These are phyloP conservation scores for Zostera marina DNA, from an alignment of 116 monocot genomes.

Conservation along the genomic window DNA sequence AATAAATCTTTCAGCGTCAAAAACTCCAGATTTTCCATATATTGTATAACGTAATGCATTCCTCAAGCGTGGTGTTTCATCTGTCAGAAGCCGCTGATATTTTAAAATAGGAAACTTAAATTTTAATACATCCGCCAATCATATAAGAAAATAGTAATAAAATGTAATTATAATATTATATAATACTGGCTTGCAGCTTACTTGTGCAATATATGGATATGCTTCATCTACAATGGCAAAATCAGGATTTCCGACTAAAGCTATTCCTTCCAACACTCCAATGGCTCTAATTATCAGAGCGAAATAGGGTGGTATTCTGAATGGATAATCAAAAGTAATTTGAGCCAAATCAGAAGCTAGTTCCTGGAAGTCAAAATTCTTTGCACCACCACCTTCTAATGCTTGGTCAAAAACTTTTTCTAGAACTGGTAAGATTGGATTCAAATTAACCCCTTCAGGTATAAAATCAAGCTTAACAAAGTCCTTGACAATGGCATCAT, in stretches of 20 bases:
- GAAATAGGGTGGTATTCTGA: slow-evolving; percentile 98
- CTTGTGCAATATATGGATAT: slow-evolving; percentile 99
- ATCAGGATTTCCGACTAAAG: slow-evolving; percentile 89
- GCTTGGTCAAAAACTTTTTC: slow-evolving; percentile 99
- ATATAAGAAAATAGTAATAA: background rate
- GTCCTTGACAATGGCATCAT: slow-evolving; percentile 87
- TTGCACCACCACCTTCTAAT: slow-evolving; percentile 97
- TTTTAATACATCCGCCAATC: too few species aligned
- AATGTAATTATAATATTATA: background rate
- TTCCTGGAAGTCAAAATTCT: slow-evolving; percentile 98
- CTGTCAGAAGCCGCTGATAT: slow-evolving; percentile 80
- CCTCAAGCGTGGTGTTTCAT: slow-evolving; percentile 82
- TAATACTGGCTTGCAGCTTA: slow-evolving; percentile 19
- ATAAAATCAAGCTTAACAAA: slow-evolving; percentile 98
- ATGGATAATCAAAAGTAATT: slow-evolving; percentile 97
- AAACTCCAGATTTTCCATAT: slow-evolving; percentile 90
- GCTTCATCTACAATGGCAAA: slow-evolving; percentile 99
- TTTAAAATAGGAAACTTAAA: background rate
- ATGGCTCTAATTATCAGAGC: slow-evolving; percentile 98
- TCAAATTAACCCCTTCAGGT: slow-evolving; percentile 93
- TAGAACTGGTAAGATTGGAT: slow-evolving; percentile 82
- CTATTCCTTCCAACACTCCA: slow-evolving; percentile 96
- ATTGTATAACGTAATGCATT: slow-evolving; percentile 82
- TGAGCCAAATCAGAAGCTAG: slow-evolving; percentile 93
- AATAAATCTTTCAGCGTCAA: slow-evolving; percentile 96